Evolutionary conservation across 73 alveolate species (phyloP).

Genomic region (Uronychia binucleata): DNA sequence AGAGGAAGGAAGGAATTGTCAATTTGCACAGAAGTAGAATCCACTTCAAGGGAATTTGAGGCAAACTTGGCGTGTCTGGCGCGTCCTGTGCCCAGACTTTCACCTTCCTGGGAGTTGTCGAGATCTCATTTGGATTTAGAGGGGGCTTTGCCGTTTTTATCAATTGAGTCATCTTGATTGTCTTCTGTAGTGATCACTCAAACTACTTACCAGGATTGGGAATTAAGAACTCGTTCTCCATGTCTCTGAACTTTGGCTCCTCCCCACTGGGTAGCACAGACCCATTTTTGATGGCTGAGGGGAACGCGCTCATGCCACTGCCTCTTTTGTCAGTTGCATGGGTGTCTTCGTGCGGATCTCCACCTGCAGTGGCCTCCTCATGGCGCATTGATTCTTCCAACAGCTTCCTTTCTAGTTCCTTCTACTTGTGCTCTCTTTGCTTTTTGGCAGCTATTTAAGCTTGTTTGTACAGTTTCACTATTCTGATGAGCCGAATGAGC

Average conservation of each 20-base stretch:
- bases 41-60: background rate
- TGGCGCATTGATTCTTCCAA: background rate
- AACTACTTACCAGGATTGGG: background rate
- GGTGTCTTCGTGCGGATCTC: background rate
- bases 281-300: background rate
- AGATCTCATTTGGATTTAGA: no score
- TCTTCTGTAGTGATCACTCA: background rate
- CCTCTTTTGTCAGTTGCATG: background rate
- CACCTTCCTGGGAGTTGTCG: background rate
- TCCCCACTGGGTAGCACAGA: background rate
- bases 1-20: background rate
- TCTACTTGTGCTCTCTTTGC: background rate
- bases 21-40: background rate
- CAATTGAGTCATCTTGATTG: background rate
- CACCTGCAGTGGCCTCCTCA: background rate
- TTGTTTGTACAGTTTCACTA: slow-evolving; percentile 64
- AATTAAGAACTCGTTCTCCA: background rate
- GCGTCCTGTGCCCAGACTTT: background rate
- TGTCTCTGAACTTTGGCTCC: background rate
- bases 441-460: slow-evolving; percentile 48
- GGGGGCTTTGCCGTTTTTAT: background rate
- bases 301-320: background rate
- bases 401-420: background rate
- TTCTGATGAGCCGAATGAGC: slow-evolving; percentile 70
- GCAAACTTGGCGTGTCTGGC: background rate